Evolutionary conservation across 805 yeast genomes (phyloP).

Genomic region (Kuraishia cidri): DNA sequence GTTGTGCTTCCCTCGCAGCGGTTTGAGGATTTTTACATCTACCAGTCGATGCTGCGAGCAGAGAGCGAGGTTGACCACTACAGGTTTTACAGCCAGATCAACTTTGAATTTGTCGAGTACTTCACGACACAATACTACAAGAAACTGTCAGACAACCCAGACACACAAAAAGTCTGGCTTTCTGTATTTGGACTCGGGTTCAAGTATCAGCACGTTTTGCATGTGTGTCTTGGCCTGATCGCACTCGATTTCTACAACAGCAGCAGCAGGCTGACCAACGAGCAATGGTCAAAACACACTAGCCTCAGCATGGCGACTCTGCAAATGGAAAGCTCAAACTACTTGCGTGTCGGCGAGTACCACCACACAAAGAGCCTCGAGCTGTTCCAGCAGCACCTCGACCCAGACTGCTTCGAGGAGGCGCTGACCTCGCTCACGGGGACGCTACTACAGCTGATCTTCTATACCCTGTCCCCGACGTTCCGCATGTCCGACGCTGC

Average conservation of each 20-base stretch:
- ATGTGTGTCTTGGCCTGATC: slow-evolving; percentile 6
- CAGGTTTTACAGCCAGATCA: slow-evolving; percentile 5
- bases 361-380: slow-evolving; percentile 12
- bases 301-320: slow-evolving; percentile 3
- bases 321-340: slow-evolving; percentile 7
- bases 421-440: background rate
- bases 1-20: slow-evolving; percentile 1
- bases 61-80: background rate
- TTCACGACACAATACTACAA: slow-evolving; percentile 6
- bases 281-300: background rate
- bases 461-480: slow-evolving; percentile 6
- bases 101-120: slow-evolving; percentile 7
- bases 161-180: slow-evolving; percentile 4
- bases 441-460: slow-evolving; percentile 1
- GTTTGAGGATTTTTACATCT: background rate
- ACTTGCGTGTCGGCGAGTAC: slow-evolving; percentile 11
- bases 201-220: slow-evolving; percentile 5
- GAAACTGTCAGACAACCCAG: slow-evolving; percentile 4
- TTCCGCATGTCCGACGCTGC: slow-evolving; percentile 8
- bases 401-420: slow-evolving; percentile 5
- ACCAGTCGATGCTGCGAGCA: background rate
- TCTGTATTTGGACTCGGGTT: slow-evolving; percentile 4
- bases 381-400: slow-evolving; percentile 10
- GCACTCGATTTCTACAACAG: slow-evolving; percentile 9
- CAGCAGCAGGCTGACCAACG: slow-evolving; percentile 3